Evolutionary conservation across 2,329 filamentous ascomycete species (phyloP), one percentile per base, ranked within the genome.

Genomic region (Exophiala aquamarina): DNA sequence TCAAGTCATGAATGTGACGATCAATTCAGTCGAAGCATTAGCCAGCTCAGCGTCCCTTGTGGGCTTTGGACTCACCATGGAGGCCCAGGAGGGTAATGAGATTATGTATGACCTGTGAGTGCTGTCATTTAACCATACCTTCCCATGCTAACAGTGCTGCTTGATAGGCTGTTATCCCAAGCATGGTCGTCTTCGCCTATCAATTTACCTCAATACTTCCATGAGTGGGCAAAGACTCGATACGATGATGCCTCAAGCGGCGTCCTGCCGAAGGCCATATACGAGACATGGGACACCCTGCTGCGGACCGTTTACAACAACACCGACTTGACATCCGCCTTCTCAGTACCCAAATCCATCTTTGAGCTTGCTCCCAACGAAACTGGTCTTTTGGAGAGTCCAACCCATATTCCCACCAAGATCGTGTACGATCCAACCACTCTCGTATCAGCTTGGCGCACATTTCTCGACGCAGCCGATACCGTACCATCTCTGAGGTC

Each of bases 81-180:
- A 78, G 47, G 73, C 68, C 7, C 74, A 77, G 52, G 75, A 76
- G 52, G 75, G 74, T 14, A 78, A 78, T 49, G 74, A 78, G 44
- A 70, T 79, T 49, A 65, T 78, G 47, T 78, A 78, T 55, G 69
- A 73, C 43, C 58, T 78, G 43, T 44, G 37, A 28, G 41, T 44
- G 10, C n/a, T 14, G 6, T 10, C 14, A 7, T 37, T 13, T 6
- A 14, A 13, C 19, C 19, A 3, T n/a, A 14, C 20, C 4, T 18
- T 6, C 21, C 13, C 10, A 4, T 11, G n/a, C 21, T 44, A 18
- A 38, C 21, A 17, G 6, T 11, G 14, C 29, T 5, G 3, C 21
- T 26, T 26, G 23, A 6, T 26, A 44, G 41, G 1, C 63, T 78
- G 0, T 65, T 79, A 1, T 72, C 75, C 46, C 76, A 78, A 56